Evolutionary conservation across 352 stramenopile genomes (phyloP), one percentile per base, ranked within the genome.

Genomic region (Phytophthora litchii): DNA sequence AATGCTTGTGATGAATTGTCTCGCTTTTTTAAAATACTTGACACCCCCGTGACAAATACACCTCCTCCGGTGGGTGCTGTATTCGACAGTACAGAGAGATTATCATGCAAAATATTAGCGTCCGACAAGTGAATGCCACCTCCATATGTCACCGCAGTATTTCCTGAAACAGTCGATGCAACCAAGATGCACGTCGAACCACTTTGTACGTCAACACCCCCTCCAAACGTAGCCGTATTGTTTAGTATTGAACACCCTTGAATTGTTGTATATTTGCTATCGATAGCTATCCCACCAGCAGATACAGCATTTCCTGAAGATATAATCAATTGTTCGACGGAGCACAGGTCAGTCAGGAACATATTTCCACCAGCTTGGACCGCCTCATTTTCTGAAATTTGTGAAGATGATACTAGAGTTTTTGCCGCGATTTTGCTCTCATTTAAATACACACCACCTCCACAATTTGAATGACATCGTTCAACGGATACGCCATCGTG

Each of bases 371-470:
- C 62, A 10, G 13, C 12, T 40, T 41, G 21, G 2, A 42, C 14
- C 16, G 49, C 62, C 3, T 42, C 0, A 27, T 55, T 59, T n/a
- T 20, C 11, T 20, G 31, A 47, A 50, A 71, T 46, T 10, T 37
- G 36, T 17, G 62, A 67, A n/a, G 37, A 54, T 3, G 62, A 61
- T 8, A 43, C 27, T 7, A 5, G 0, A 14, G 20, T 32, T 3
- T 57, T 43, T 5, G 46, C 44, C 4, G 53, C 14, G 4, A 77
- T 42, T 3, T 41, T 53, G 10, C 60, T 75, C 13, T 48, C 14
- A 3, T 53, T 25, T 7, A 84, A 4, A 32, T 76, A 80, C 3
- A 77, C 10, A 0, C 77, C 81, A 1, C 77, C 81, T 6, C 81
- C 81, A 43, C 35, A 20, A 4, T 19, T 42, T 6, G 64, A 76